Conservation (phyloP, 805 yeast species). For the Nadsonia fulvescens region DNA sequence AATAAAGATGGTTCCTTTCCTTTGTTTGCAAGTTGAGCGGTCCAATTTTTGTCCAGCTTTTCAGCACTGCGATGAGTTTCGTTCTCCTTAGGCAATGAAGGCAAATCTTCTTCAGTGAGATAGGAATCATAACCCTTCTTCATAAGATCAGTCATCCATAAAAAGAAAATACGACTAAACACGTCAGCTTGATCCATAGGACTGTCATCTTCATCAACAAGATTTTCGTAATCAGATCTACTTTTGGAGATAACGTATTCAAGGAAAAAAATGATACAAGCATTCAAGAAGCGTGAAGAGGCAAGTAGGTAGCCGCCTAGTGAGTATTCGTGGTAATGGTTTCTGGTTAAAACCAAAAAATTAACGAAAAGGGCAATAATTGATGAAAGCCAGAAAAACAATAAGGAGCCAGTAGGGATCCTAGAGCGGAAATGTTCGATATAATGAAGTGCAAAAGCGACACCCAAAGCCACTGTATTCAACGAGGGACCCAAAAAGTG, state of each 20-base stretch:
- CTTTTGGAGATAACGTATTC: slow-evolving; percentile 27
- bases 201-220: slow-evolving; percentile 19
- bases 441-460: slow-evolving; percentile 43
- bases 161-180: slow-evolving; percentile 59
- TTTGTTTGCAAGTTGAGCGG: slow-evolving; percentile 24
- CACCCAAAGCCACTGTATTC: slow-evolving; percentile 26
- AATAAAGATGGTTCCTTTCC: slow-evolving; percentile 31
- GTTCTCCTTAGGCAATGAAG: slow-evolving; percentile 53
- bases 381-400: slow-evolving; percentile 59
- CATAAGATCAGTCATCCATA: slow-evolving; percentile 85
- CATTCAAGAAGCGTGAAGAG: slow-evolving; percentile 19
- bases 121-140: slow-evolving; percentile 50
- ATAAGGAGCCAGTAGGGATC: slow-evolving; percentile 48
- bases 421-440: slow-evolving; percentile 50
- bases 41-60: slow-evolving; percentile 45
- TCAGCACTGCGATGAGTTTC: slow-evolving; percentile 35
- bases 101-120: slow-evolving; percentile 42
- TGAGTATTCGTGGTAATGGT: slow-evolving; percentile 8
- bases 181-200: slow-evolving; percentile 48
- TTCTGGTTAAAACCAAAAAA: too few relatives aligned
- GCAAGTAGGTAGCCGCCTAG: slow-evolving; percentile 9
- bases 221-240: slow-evolving; percentile 15
- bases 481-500: slow-evolving; percentile 17
- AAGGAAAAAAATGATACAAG: slow-evolving; percentile 24
- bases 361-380: slow-evolving; percentile 31